Base-by-base conservation (phyloP, 352 stramenopile species). In the Phytophthora sansomeana region DNA sequence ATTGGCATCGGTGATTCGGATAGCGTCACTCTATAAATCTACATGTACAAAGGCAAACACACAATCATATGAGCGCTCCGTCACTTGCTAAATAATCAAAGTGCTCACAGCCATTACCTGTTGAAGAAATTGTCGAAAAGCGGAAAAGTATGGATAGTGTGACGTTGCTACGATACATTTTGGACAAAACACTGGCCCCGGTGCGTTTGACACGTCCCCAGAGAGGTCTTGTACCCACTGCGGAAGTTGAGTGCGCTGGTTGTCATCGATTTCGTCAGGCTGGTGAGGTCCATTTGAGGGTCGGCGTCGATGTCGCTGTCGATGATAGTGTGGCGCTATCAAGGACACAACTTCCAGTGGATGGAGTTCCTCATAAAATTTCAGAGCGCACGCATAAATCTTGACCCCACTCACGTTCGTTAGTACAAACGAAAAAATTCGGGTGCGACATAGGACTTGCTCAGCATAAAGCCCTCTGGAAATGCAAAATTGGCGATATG, bases 121-220 rank as follows among this genome's bases (percentile, higher is more conserved):
- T 32, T 97, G 91, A n/a, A 99, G 77, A 68, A 98, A 99, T 58
- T 96, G 86, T 14, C 95, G 89, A 74, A 98, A 99, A 7, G 95
- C 89, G 13, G 79, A 96, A 50, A 98, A 97, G 74, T 99, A 99
- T 5, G 96, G 96, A 81, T 98, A 98, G 41, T 98, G 95, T 9
- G 92, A 98, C 21, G 98, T 87, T 28, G 98, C 68, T 21, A 98
- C 71, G 38, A 99, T 87, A 59, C 91, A 96, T 50, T 98, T 98
- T 5, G 97, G 95, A 32, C 92, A 88, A 67, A 97, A 98, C 16
- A 93, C 85, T 24, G 85, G 76, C 0, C 83, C 81, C 17, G 85
- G 80, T 16, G 77, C 75, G 26, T 72, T 75, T 3, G 73, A 56
- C 10, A 75, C 69, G 38, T 81, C 72, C 0, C 74, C 70, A 17